These are phyloP conservation scores for Fereydounia khargensis DNA, from an alignment of 1,284 basidiomycete species.

Conservation along the genomic window DNA sequence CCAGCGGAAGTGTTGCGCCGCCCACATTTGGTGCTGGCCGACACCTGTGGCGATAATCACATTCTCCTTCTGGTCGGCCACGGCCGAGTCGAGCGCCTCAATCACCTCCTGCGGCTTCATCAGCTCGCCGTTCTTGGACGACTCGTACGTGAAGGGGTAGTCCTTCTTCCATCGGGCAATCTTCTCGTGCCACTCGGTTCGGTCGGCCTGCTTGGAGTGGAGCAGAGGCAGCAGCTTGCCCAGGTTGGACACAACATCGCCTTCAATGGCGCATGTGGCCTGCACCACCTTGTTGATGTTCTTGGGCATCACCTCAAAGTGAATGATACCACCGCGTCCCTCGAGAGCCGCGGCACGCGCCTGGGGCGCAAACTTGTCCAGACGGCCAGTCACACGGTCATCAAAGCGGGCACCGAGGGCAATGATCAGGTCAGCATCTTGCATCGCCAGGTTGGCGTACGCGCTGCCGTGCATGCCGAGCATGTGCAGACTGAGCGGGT, in stretches of 20 bases:
- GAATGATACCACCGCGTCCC: slow-evolving; percentile 92
- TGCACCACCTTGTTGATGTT: slow-evolving; percentile 99
- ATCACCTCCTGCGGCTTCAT: slow-evolving; percentile 98
- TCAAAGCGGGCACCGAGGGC: slow-evolving; percentile 95
- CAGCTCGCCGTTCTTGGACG: slow-evolving; percentile 66
- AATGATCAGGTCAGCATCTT: slow-evolving; percentile 94
- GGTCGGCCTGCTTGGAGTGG: slow-evolving; percentile 35
- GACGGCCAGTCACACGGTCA: slow-evolving; percentile 92
- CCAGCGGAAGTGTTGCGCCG: slow-evolving; percentile 92
- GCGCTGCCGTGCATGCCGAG: slow-evolving; percentile 98
- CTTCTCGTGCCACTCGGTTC: slow-evolving; percentile 68
- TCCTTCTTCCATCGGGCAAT: slow-evolving; percentile 80
- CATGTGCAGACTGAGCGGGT: slow-evolving; percentile 85
- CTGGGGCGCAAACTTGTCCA: slow-evolving; percentile 85
- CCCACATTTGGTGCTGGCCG: slow-evolving; percentile 99
- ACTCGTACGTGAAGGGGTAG: slow-evolving; percentile 86
- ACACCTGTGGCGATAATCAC: slow-evolving; percentile 90
- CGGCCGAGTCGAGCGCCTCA: slow-evolving; percentile 74
- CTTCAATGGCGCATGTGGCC: slow-evolving; percentile 87
- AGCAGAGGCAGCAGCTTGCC: slow-evolving; percentile 73
- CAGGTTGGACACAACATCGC: slow-evolving; percentile 85
- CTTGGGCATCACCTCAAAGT: slow-evolving; percentile 98
- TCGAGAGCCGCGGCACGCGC: slow-evolving; percentile 80
- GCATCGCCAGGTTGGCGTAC: slow-evolving; percentile 96
- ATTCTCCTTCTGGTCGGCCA: slow-evolving; percentile 75